Conservation (phyloP, 805 yeast genomes). For the Wilhelminamyces savonicus region DNA sequence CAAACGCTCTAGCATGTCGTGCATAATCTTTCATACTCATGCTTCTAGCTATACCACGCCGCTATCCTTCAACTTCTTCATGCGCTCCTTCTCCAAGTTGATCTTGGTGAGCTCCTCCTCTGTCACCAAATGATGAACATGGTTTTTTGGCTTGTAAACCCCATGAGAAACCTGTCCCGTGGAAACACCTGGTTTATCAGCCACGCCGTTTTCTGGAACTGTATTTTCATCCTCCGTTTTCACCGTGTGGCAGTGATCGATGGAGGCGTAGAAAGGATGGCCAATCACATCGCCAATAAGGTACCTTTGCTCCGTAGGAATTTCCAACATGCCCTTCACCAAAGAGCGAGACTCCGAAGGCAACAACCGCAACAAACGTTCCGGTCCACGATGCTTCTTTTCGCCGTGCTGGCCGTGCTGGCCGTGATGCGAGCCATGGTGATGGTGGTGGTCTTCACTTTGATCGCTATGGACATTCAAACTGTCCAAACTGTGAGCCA, state of each 20-base stretch:
- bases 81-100: slow-evolving; percentile 21
- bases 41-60: slow-evolving; percentile 10
- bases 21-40: too few relatives aligned
- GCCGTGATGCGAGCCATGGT: too few relatives aligned
- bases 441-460: too few relatives aligned
- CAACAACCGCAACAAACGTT: slow-evolving; percentile 61
- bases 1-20: too few relatives aligned
- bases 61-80: slow-evolving; percentile 6
- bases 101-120: slow-evolving; percentile 51
- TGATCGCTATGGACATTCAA: too few relatives aligned
- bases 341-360: slow-evolving; percentile 62
- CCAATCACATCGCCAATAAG: slow-evolving; percentile 48
- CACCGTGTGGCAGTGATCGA: slow-evolving; percentile 46
- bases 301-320: slow-evolving; percentile 55
- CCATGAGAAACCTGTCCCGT: too few relatives aligned
- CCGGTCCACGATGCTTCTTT: too few relatives aligned
- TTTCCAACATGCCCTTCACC: slow-evolving; percentile 57
- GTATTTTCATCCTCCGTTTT: slow-evolving; percentile 5
- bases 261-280: slow-evolving; percentile 53
- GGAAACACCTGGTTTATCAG: slow-evolving; percentile 11
- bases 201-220: slow-evolving; percentile 11
- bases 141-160: slow-evolving; percentile 27
- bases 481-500: not conserved
- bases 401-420: too few relatives aligned
- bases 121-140: slow-evolving; percentile 62